Conservation (phyloP, 768 basidiomycete species). For the Gelatoporia subvermispora region DNA sequence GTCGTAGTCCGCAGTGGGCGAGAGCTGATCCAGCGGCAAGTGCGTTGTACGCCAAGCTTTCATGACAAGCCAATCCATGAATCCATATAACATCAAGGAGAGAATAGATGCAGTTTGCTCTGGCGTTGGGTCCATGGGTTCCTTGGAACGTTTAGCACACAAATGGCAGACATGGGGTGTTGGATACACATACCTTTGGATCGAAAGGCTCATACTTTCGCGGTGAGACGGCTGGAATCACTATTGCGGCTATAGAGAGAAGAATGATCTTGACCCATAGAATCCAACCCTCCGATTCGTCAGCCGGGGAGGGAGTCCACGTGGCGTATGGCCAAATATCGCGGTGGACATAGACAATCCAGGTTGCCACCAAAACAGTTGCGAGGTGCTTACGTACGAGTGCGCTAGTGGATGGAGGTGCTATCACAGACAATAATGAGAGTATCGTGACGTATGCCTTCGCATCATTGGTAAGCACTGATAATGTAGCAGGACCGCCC, state of each 20-base stretch:
- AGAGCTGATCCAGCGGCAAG: slow-evolving; percentile 37
- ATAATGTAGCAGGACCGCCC: background rate
- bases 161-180: background rate
- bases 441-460: slow-evolving; percentile 22
- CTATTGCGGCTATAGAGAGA: slow-evolving; percentile 38
- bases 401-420: background rate
- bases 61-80: slow-evolving; percentile 48
- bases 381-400: slow-evolving; percentile 42
- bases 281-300: slow-evolving; percentile 40
- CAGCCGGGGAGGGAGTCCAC: slow-evolving; percentile 44
- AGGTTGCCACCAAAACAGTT: slow-evolving; percentile 40
- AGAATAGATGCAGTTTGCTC: slow-evolving; percentile 28
- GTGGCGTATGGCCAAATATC: slow-evolving; percentile 58
- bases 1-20: slow-evolving; percentile 47
- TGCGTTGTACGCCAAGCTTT: slow-evolving; percentile 37
- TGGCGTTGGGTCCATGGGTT: slow-evolving; percentile 22
- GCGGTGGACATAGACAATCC: slow-evolving; percentile 50
- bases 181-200: slow-evolving; percentile 32
- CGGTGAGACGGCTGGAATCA: slow-evolving; percentile 53
- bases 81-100: slow-evolving; percentile 40
- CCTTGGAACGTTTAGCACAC: slow-evolving; percentile 8
- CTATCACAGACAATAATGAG: slow-evolving; percentile 16
- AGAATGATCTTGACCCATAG: slow-evolving; percentile 52
- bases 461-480: too few relatives aligned
- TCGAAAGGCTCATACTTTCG: slow-evolving; percentile 55